A percentile compares a stretch with the other conserved stretches of the same genome.
Conservation (phyloP, 495 filamentous ascomycete genomes). For the Lindgomyces ingoldianus region DNA sequence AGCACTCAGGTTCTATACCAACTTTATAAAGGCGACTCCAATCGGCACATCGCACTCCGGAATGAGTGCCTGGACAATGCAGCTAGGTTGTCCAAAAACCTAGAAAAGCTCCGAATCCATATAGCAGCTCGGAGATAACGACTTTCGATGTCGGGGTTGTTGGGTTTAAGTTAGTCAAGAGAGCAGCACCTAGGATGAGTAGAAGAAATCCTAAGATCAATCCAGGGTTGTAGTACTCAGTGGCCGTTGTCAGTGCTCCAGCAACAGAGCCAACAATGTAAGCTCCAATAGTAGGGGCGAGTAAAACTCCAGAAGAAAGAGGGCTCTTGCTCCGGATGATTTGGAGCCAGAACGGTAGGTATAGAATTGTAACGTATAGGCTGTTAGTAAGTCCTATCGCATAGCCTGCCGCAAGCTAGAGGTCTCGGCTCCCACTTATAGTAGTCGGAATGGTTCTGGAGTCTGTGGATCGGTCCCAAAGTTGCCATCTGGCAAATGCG, state of each 20-base stretch:
- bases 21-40: conserved; percentile 34
- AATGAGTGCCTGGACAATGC: conserved; percentile 24
- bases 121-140: conserved; percentile 24
- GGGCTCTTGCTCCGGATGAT: conserved; percentile 4
- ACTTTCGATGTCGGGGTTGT: conserved; percentile 1
- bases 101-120: conserved; percentile 23
- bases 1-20: conserved; percentile 37
- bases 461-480: conserved; percentile 69
- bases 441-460: conserved; percentile 53
- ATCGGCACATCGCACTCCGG: conserved; percentile 20
- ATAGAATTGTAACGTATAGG: conserved; percentile 64
- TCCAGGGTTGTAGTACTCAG: conserved; percentile 27
- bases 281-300: conserved; percentile 1
- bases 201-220: conserved; percentile 25
- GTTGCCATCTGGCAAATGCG: conserved; percentile 56
- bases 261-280: conserved; percentile 10
- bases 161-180: conserved; percentile 23
- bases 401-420: neutral
- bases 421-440: neutral
- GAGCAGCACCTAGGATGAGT: conserved; percentile 13
- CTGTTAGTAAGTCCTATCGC: conserved; percentile 37
- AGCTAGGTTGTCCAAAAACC: conserved; percentile 14
- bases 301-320: conserved; percentile 3
- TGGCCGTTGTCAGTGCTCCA: conserved; percentile 5
- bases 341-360: conserved; percentile 28